phyloP scores from a whole-genome alignment of 2,329 filamentous ascomycete species.

The Xylaria sp. region DNA sequence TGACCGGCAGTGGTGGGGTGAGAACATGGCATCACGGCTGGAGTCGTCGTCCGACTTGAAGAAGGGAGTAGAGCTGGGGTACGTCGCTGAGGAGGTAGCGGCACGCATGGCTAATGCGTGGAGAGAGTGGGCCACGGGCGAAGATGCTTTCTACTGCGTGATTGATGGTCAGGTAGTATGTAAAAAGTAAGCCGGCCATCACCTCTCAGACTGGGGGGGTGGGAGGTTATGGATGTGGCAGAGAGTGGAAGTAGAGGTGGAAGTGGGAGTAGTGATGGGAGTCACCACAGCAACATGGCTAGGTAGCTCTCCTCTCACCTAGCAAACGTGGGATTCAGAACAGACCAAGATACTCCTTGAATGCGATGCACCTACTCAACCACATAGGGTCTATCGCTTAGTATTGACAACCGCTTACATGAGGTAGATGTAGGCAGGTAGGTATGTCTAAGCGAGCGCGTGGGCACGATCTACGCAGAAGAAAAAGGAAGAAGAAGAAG shows the following conservation, averaged over 20 bases:
- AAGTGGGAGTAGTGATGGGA: neutral
- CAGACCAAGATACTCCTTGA: neutral
- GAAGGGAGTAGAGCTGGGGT: conserved; percentile 29
- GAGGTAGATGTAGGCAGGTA: too few relatives aligned
- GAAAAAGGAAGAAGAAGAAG: too few relatives aligned
- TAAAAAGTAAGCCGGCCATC: conserved; percentile 15
- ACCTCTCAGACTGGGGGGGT: neutral
- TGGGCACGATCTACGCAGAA: neutral
- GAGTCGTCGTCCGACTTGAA: conserved; percentile 13
- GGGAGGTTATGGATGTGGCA: neutral
- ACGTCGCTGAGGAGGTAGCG: conserved; percentile 25
- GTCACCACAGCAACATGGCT: too few relatives aligned
- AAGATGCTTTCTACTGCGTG: conserved; percentile 30
- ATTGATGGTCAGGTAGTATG: conserved; percentile 35
- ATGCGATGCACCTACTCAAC: neutral
- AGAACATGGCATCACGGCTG: conserved; percentile 28
- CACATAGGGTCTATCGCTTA: too few relatives aligned
- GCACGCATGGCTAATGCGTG: conserved; percentile 28
- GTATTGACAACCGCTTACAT: neutral
- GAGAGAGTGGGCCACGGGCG: conserved; percentile 27
- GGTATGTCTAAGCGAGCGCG: too few relatives aligned
- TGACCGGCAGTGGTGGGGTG: conserved; percentile 26
- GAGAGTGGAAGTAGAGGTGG: neutral
- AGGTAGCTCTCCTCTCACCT: too few relatives aligned
- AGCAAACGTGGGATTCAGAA: too few relatives aligned